phyloP scores from a whole-genome alignment of 805 yeast species.

The Candida arabinofermentans region DNA sequence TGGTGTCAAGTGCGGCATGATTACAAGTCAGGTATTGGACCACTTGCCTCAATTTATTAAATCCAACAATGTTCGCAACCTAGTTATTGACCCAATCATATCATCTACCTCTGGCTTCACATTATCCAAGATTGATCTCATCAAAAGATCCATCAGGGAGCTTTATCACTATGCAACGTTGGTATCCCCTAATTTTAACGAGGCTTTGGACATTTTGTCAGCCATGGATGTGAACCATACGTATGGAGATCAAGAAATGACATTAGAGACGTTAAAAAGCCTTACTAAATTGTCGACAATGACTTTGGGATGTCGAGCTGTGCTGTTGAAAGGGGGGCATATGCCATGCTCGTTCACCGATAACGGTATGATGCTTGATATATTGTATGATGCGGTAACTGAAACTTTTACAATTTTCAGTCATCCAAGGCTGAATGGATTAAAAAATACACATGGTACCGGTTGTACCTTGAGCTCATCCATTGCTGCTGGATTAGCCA shows the following conservation, averaged over 20 bases:
- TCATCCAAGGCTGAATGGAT: slow-evolving; percentile 37
- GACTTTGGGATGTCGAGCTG: slow-evolving; percentile 22
- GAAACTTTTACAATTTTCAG: slow-evolving; percentile 39
- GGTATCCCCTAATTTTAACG: slow-evolving; percentile 73
- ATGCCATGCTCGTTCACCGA: slow-evolving; percentile 37
- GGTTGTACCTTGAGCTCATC: slow-evolving; percentile 84
- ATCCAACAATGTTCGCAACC: slow-evolving; percentile 22
- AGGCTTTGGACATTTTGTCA: slow-evolving; percentile 40
- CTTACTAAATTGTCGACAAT: slow-evolving; percentile 38
- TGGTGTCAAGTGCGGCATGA: slow-evolving; percentile 79
- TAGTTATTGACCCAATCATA: slow-evolving; percentile 78
- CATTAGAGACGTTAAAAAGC: slow-evolving; percentile 10
- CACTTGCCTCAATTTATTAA: slow-evolving; percentile 38
- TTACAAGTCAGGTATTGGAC: slow-evolving; percentile 50
- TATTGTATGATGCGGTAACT: slow-evolving; percentile 43
- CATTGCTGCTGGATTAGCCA: slow-evolving; percentile 69
- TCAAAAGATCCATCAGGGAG: slow-evolving; percentile 27
- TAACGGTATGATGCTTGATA: slow-evolving; percentile 41
- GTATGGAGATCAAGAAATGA: slow-evolving; percentile 21
- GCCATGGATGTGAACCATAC: slow-evolving; percentile 14
- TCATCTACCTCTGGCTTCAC: slow-evolving; percentile 73
- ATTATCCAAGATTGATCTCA: slow-evolving; percentile 40
- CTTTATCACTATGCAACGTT: slow-evolving; percentile 53
- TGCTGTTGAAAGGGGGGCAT: slow-evolving; percentile 83
- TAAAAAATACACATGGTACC: slow-evolving; percentile 75